Conservation (phyloP, 108 stramenopile genomes). For the Schizochytrium sp. region DNA sequence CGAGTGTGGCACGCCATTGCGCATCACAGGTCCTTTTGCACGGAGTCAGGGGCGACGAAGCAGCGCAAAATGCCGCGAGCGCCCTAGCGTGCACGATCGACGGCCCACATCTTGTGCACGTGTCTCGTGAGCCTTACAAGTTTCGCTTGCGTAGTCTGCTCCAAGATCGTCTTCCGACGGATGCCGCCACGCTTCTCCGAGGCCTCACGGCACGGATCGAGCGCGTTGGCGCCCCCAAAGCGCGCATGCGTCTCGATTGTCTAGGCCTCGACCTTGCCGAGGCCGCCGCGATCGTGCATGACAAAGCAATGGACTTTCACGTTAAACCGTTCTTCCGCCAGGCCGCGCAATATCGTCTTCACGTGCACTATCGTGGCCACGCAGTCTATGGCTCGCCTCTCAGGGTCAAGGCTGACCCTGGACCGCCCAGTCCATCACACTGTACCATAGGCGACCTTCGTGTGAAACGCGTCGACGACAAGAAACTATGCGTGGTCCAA, state of each 20-base stretch:
- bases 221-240: neutral
- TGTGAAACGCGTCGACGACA: neutral
- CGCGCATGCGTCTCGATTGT: neutral
- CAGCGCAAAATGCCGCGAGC: neutral
- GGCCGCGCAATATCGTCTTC: neutral
- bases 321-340: neutral
- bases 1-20: neutral
- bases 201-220: neutral
- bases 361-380: neutral
- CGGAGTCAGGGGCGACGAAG: neutral
- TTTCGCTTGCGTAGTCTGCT: neutral
- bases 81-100: neutral
- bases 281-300: neutral
- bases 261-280: neutral
- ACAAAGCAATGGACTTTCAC: neutral
- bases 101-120: neutral
- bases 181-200: neutral
- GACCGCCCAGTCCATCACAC: neutral
- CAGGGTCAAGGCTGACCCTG: neutral
- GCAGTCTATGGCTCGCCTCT: neutral
- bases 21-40: neutral
- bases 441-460: neutral
- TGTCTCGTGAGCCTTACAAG: neutral
- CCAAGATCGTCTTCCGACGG: neutral
- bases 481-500: neutral